Evolutionary conservation across 495 filamentous ascomycete genomes (phyloP), one percentile per base, ranked within the genome.

Genomic region (Penicillium macrosclerotiorum): DNA sequence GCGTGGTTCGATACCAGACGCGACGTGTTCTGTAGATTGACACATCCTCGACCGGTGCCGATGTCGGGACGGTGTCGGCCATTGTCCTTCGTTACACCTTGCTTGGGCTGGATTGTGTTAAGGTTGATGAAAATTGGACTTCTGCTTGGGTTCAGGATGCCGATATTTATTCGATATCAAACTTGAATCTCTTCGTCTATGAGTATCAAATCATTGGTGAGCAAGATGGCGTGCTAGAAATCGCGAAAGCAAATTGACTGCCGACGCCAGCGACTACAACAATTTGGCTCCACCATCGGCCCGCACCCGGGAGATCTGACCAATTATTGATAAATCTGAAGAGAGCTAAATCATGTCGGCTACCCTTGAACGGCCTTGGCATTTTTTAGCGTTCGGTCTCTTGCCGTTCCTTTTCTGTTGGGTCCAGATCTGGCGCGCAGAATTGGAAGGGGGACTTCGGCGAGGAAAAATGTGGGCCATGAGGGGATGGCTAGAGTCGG

Each of bases 1-100:
- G 75, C 0, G 80, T 77, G 3, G 74, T 75, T 29, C 75, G 73
- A 59, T 83, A 77, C 81, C 80, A 85, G 64, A 47, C 31, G 17
- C 54, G 51, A 65, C 56, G 57, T 14, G 41, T 44, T 5, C 13
- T 16, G 6, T 30, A 37, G 3, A 13, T 16, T 1, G 49, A n/a
- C 8, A 19, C 37, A 27, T 49, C 25, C 17, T 52, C 38, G 34
- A 49, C 42, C 11, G 48, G 40, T 17, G 30, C 37, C 33, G 51
- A 51, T 20, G 34, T 23, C 7, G 54, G 37, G 5, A 37, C 37
- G 42, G 52, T 31, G 24, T 57, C 38, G 5, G 41, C 25, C 50
- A 57, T 57, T n/a, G 20, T 45, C 32, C 37, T 27, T 23, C 22
- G 1, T 25, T 9, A 18, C 27, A 25, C 19, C 13, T 14, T 20